A percentile compares a stretch with the other conserved stretches of the same genome.
These are phyloP conservation scores for Fraxinus americana DNA, from an alignment of 257 asterid genomes.

Conservation along the genomic window DNA sequence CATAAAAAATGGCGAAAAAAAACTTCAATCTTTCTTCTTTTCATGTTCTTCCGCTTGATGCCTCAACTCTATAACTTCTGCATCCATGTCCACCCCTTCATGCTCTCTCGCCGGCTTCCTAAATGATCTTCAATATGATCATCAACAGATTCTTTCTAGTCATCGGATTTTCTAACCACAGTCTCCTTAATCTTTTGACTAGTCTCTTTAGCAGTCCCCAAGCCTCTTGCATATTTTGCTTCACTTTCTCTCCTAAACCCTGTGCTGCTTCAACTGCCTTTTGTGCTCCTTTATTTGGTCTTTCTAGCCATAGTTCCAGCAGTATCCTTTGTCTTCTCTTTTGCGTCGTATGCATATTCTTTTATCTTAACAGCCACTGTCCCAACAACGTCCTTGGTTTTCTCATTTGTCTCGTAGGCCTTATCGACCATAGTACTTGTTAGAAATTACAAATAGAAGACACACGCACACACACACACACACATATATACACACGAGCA, in stretches of 20 bases:
- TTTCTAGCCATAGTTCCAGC: constrained; percentile 38
- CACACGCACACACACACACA: too few species aligned
- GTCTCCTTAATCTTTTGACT: constrained; percentile 60
- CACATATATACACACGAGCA: too few species aligned
- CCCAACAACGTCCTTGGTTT: constrained; percentile 32
- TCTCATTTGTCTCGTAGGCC: constrained; percentile 10
- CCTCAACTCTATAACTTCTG: too few species aligned
- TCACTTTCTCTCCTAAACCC: constrained; percentile 41
- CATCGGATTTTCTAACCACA: constrained; percentile 58
- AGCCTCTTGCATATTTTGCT: constrained; percentile 38
- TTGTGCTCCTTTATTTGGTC: constrained; percentile 33
- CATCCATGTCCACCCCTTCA: too few species aligned
- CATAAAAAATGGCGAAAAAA: too few species aligned
- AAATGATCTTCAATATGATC: constrained; percentile 50
- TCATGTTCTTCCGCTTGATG: neutral
- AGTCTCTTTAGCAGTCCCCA: constrained; percentile 38
- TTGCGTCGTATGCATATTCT: constrained; percentile 18
- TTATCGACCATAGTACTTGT: constrained; percentile 2
- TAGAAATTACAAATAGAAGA: neutral
- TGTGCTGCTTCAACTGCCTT: constrained; percentile 38
- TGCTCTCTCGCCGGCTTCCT: constrained; percentile 34
- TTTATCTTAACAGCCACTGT: constrained; percentile 31
- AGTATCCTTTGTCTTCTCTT: constrained; percentile 36
- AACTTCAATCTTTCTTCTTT: too few species aligned
- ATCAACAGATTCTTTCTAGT: constrained; percentile 33